These are phyloP conservation scores for Oryza coarctata DNA, from an alignment of 176 grass and related monocot genomes.

Conservation along the genomic window DNA sequence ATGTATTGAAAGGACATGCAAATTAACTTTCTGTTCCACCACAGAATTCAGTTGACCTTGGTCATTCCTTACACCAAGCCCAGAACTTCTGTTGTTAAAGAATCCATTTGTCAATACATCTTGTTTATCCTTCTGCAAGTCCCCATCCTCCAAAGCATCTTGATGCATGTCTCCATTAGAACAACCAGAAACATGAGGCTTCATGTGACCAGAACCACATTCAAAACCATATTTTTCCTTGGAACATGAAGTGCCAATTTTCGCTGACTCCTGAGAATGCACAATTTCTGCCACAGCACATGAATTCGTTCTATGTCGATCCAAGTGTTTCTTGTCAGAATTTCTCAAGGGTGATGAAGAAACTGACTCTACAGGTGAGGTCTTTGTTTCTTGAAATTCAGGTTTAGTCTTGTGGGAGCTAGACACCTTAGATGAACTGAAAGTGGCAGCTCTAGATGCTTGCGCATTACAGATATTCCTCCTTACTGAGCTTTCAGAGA, in stretches of 20 bases:
- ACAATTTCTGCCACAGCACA: conserved; percentile 31
- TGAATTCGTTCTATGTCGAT: conserved; percentile 39
- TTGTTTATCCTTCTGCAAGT: conserved; percentile 42
- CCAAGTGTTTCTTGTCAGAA: conserved; percentile 33
- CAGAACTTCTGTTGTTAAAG: conserved; percentile 30
- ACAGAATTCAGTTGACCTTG: conserved; percentile 20
- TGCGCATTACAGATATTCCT: conserved; percentile 36
- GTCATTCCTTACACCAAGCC: conserved; percentile 18
- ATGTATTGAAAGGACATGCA: conserved; percentile 14
- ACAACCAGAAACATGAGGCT: conserved; percentile 30
- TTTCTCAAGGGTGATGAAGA: conserved; percentile 67
- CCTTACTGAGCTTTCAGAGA: conserved; percentile 40
- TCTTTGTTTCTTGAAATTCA: conserved; percentile 49
- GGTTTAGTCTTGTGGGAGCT: conserved; percentile 59
- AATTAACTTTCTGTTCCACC: conserved; percentile 18
- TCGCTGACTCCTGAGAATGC: conserved; percentile 34
- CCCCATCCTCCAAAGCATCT: conserved; percentile 32
- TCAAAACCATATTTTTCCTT: conserved; percentile 40
- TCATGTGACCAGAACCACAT: conserved; percentile 32
- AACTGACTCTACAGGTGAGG: conserved; percentile 80
- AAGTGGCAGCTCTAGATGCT: conserved; percentile 45
- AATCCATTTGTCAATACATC: conserved; percentile 3
- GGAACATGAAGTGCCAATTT: conserved; percentile 27
- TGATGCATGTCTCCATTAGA: conserved; percentile 19
- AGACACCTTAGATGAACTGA: conserved; percentile 66